Percentiles rank a stretch among this genome's conserved stretches.
Conservation (phyloP, 331 rosid species). For the Telfairia occidentalis region DNA sequence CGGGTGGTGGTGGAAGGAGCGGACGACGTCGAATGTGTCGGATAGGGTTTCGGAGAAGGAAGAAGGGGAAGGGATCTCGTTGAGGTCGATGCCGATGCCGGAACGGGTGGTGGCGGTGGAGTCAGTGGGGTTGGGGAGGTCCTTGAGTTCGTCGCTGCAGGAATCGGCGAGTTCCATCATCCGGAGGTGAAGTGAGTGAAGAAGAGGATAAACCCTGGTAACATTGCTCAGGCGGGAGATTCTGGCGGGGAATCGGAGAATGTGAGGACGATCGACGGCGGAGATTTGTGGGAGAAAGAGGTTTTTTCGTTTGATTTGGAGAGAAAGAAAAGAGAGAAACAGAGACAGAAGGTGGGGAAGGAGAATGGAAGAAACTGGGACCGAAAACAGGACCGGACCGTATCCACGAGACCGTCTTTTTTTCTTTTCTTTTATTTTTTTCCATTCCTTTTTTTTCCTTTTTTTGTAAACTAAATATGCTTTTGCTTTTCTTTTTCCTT, state of each 20-base stretch:
- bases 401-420: constrained; percentile 17
- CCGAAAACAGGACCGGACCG: constrained; percentile 46
- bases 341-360: constrained; percentile 11
- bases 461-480: not conserved
- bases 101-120: constrained; percentile 33
- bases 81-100: constrained; percentile 76
- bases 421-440: not conserved
- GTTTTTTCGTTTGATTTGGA: constrained; percentile 9
- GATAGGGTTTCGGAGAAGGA: constrained; percentile 57
- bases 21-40: constrained; percentile 70
- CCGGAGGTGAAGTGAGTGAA: constrained; percentile 34
- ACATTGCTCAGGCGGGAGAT: constrained; percentile 41
- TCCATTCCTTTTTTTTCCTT: not conserved
- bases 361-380: constrained; percentile 30
- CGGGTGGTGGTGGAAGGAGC: constrained; percentile 68
- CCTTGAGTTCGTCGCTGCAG: constrained; percentile 39
- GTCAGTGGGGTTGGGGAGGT: constrained; percentile 22
- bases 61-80: constrained; percentile 90
- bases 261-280: constrained; percentile 36
- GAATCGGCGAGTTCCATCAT: constrained; percentile 85
- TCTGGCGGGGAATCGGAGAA: constrained; percentile 13
- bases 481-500: not conserved
- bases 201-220: constrained; percentile 30
- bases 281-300: constrained; percentile 19
- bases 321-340: constrained; percentile 11